A percentile compares a stretch with the other conserved stretches of the same genome.
These are phyloP conservation scores for Sisymbrium irio DNA, from an alignment of 345 rosid genomes.

Conservation along the genomic window DNA sequence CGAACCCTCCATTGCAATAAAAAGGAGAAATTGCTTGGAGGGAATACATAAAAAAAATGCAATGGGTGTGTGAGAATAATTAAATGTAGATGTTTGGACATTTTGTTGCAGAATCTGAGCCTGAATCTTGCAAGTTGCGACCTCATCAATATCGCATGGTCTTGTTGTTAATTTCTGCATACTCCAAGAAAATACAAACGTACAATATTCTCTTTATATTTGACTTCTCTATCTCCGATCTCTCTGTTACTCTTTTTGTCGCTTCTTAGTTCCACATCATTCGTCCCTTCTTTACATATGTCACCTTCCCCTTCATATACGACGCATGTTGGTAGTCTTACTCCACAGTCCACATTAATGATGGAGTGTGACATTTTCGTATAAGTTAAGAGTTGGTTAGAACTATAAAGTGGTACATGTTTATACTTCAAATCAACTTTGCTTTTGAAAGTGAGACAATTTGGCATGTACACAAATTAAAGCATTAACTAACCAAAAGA, in stretches of 20 bases:
- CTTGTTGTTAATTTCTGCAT: constrained; percentile 12
- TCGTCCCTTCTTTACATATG: constrained; percentile 30
- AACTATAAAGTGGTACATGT: constrained; percentile 28
- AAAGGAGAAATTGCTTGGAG: constrained; percentile 1
- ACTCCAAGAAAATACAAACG: constrained; percentile 22
- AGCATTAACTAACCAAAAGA: constrained; percentile 20
- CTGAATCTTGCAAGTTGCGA: constrained; percentile 52
- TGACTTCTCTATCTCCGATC: constrained; percentile 26
- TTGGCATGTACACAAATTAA: constrained; percentile 19
- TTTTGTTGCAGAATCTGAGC: constrained; percentile 44
- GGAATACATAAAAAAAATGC: constrained; percentile 9
- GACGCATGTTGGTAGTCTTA: constrained; percentile 31
- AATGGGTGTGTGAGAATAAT: constrained; percentile 37
- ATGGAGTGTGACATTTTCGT: constrained; percentile 27
- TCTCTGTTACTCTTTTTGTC: constrained; percentile 10
- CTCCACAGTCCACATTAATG: constrained; percentile 30
- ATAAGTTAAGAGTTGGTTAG: constrained; percentile 35
- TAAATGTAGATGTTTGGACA: constrained; percentile 20
- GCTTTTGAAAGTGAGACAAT: constrained; percentile 23
- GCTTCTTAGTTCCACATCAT: constrained; percentile 26
- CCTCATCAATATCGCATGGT: constrained; percentile 35
- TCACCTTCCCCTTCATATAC: constrained; percentile 27
- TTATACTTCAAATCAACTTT: constrained; percentile 11
- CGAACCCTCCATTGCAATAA: no score
- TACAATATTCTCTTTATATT: constrained; percentile 27